Base-by-base conservation (phyloP, 2,329 filamentous ascomycete species). In the Pseudocercospora fijiensis region DNA sequence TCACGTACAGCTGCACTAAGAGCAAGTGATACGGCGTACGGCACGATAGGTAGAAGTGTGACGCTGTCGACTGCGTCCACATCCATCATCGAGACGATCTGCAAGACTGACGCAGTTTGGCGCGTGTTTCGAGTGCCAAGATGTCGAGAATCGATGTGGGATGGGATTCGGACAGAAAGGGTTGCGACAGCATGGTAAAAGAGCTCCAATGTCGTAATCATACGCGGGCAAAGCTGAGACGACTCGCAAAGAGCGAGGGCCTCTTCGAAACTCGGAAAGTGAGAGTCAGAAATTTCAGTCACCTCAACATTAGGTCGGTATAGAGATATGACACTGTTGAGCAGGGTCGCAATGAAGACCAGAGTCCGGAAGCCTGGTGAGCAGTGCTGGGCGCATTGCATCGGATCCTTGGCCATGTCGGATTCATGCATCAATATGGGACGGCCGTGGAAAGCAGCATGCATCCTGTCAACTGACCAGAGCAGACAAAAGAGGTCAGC, bases 191-290 rank as follows among this genome's bases (percentile, higher is more conserved):
- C 52, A 30, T 61, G 58, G 26, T 65, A 61, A 30, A 61, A 62
- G 6, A 61, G 49, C 37, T 63, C 60, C 37, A 63, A 33, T n/a
- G 57, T 61, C 5, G 60, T 53, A 20, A 65, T 28, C 16, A 26
- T 26, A 41, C 56, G 45, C 10, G 56, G 24, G 26, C 58, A 61
- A 11, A 62, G 58, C 11, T 52, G 27, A 13, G 49, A 30, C 9
- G 63, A 60, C n/a, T 41, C 26, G 41, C 55, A 59, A 18, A 63
- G 24, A 16, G 49, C 55, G 11, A 63, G 52, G 33, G 59, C 56
- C 49, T 65, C 62, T 37, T 60, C 65, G 43, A 67, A 65, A 6
- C 37, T 37, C 24, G 60, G 65, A 37, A 65, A 67, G 0, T 63
- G 57, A 13, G 55, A 33, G 41, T 67, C 60, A 20, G 55, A 45